A percentile compares a stretch with the other conserved stretches of the same genome.
Conservation (phyloP, 208 protist species). For the Naegleria fowleri region DNA sequence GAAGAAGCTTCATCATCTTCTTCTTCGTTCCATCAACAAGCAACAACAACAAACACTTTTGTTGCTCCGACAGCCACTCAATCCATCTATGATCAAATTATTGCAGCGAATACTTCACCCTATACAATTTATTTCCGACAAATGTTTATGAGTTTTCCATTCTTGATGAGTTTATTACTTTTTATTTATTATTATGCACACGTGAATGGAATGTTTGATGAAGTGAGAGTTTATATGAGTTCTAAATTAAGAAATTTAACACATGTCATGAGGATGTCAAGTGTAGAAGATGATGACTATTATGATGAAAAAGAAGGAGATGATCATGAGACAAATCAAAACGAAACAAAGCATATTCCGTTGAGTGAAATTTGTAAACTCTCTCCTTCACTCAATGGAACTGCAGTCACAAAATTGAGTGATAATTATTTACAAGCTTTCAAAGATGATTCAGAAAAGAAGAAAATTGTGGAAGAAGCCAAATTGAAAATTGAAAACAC, state of each 20-base stretch:
- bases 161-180: background rate
- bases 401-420: background rate
- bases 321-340: background rate
- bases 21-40: no score
- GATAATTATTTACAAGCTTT: background rate
- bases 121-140: background rate
- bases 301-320: background rate
- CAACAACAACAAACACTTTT: no score
- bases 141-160: background rate
- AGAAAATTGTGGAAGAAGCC: background rate
- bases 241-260: background rate
- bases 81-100: background rate
- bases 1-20: no score
- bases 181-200: background rate
- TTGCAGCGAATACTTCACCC: background rate
- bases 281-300: background rate
- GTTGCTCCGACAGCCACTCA: background rate
- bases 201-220: background rate
- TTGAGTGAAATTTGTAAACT: background rate
- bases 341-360: background rate
- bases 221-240: background rate
- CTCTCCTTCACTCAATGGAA: background rate
- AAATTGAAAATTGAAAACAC: background rate
- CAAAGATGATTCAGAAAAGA: background rate
- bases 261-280: background rate